Conservation (phyloP, 345 rosid species). For the Ricinus communis region DNA sequence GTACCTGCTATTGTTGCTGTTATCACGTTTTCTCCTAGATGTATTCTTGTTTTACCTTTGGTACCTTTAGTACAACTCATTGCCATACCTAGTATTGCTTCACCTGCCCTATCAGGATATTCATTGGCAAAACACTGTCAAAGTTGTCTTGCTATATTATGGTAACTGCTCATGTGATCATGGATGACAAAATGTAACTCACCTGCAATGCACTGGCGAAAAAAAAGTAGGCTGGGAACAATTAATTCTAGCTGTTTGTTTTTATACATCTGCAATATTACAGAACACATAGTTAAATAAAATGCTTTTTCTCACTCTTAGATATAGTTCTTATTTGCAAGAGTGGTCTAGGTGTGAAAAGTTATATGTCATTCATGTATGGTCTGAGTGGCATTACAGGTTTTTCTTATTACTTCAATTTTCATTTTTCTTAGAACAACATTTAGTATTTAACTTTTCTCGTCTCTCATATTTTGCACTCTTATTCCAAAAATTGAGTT, state of each 20-base stretch:
- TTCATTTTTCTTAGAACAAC: not conserved
- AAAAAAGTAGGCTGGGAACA: not conserved
- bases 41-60: not conserved
- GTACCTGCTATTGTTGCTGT: not conserved
- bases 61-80: not conserved
- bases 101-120: not conserved
- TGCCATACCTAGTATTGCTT: too few species aligned
- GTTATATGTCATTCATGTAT: too few species aligned
- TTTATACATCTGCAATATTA: not conserved
- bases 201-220: not conserved
- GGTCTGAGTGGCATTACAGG: too few species aligned
- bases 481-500: not conserved
- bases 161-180: slow-evolving; percentile 4
- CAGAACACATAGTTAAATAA: not conserved
- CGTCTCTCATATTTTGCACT: not conserved
- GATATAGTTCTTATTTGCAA: not conserved
- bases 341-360: not conserved
- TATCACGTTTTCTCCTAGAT: not conserved
- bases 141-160: not conserved
- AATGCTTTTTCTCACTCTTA: not conserved
- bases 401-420: too few species aligned
- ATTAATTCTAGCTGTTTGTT: not conserved
- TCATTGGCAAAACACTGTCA: not conserved
- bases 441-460: not conserved
- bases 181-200: not conserved